Conservation (phyloP, 148 eudicot genomes). For the Spergularia marina region DNA sequence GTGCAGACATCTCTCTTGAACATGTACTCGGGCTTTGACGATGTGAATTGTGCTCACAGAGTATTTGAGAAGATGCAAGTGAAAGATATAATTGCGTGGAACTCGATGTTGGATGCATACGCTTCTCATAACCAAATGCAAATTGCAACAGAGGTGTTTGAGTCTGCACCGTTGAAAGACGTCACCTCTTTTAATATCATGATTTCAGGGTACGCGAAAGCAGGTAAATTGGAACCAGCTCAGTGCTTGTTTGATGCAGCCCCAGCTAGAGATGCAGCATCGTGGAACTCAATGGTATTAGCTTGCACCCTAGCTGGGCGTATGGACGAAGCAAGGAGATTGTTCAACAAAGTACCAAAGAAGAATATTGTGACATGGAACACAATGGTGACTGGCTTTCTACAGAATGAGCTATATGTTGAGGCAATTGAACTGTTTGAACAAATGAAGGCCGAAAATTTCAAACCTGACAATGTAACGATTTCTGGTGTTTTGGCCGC, state of each 20-base stretch:
- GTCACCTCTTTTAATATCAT: slow-evolving; percentile 29
- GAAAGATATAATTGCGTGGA: slow-evolving; percentile 37
- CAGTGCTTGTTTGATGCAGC: slow-evolving; percentile 37
- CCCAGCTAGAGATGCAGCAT: slow-evolving; percentile 36
- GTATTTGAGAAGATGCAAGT: slow-evolving; percentile 26
- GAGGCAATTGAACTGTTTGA: slow-evolving; percentile 35
- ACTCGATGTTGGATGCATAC: slow-evolving; percentile 44
- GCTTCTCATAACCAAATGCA: slow-evolving; percentile 32
- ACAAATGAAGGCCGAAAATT: slow-evolving; percentile 21
- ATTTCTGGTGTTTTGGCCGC: slow-evolving; percentile 25
- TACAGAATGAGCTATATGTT: slow-evolving; percentile 32
- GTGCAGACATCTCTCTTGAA: slow-evolving; percentile 25
- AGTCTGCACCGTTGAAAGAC: slow-evolving; percentile 33
- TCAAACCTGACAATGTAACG: slow-evolving; percentile 21
- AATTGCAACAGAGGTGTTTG: slow-evolving; percentile 25
- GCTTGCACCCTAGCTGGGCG: slow-evolving; percentile 35
- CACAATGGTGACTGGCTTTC: slow-evolving; percentile 33
- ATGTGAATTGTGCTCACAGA: slow-evolving; percentile 16
- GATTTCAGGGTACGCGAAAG: slow-evolving; percentile 52
- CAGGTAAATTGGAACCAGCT: slow-evolving; percentile 40
- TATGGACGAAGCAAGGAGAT: slow-evolving; percentile 33
- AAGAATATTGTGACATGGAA: slow-evolving; percentile 41
- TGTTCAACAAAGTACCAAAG: slow-evolving; percentile 23
- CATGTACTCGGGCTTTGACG: slow-evolving; percentile 21
- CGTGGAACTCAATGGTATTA: slow-evolving; percentile 52